Conservation (phyloP, 768 basidiomycete species). For the Auriscalpium microsporum region DNA sequence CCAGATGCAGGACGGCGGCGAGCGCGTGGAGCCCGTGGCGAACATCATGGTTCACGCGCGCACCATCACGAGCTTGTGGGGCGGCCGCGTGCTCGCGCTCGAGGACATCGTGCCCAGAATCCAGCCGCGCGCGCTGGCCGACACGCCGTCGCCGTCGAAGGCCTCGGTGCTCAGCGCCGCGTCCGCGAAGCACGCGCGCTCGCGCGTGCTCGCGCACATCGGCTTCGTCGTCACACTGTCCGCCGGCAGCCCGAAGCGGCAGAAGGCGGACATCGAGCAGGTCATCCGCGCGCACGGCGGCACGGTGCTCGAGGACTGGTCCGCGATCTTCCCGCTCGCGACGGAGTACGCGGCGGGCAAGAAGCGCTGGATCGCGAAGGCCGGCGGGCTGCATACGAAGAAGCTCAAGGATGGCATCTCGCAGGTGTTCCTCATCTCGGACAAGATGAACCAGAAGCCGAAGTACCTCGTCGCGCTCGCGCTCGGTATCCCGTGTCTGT, state of each 20-base stretch:
- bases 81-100: constrained; percentile 36
- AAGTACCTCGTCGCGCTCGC: constrained; percentile 81
- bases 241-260: constrained; percentile 27
- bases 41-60: constrained; percentile 41
- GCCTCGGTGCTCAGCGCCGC: constrained; percentile 31
- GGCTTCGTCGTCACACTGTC: constrained; percentile 54
- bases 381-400: constrained; percentile 38
- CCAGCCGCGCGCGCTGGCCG: constrained; percentile 26
- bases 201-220: constrained; percentile 31
- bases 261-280: constrained; percentile 34
- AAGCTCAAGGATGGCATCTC: constrained; percentile 34
- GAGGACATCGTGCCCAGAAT: constrained; percentile 36
- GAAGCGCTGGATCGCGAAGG: constrained; percentile 46
- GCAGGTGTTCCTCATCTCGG: constrained; percentile 59
- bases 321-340: constrained; percentile 44
- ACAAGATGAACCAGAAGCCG: constrained; percentile 58
- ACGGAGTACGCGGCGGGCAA: constrained; percentile 35
- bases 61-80: constrained; percentile 44
- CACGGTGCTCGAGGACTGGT: constrained; percentile 54
- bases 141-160: constrained; percentile 43
- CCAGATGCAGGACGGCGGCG: constrained; percentile 1
- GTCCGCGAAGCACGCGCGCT: constrained; percentile 21
- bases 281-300: constrained; percentile 47
- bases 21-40: constrained; percentile 10
- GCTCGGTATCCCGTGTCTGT: constrained; percentile 78